These are phyloP conservation scores for Fusarium anguioides DNA, from an alignment of 2,329 filamentous ascomycete species.

Conservation along the genomic window DNA sequence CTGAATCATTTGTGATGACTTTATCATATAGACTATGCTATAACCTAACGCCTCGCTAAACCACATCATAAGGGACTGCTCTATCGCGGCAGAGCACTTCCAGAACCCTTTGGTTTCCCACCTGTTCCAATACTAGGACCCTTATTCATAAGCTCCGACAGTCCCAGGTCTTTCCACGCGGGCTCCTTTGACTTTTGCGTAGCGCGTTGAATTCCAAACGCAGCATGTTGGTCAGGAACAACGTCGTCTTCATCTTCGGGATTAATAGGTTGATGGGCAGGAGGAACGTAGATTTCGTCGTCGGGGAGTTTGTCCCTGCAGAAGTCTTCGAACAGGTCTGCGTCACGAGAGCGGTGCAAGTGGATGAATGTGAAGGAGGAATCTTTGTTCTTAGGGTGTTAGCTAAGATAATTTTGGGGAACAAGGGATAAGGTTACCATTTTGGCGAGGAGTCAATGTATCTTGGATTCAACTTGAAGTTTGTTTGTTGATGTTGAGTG, in stretches of 20 bases:
- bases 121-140: constrained; percentile 58
- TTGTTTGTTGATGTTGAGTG: constrained; percentile 29
- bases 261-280: constrained; percentile 82
- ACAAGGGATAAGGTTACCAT: no score
- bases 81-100: constrained; percentile 31
- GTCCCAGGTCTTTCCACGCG: constrained; percentile 81
- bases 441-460: not conserved
- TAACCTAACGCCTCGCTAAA: constrained; percentile 29
- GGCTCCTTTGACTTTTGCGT: constrained; percentile 78
- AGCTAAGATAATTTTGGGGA: not conserved
- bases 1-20: not conserved
- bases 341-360: constrained; percentile 76
- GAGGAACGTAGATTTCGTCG: constrained; percentile 86
- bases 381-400: constrained; percentile 72
- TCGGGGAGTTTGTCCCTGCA: constrained; percentile 76
- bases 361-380: constrained; percentile 80
- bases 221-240: constrained; percentile 87
- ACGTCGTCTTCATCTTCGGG: constrained; percentile 91
- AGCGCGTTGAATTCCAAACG: constrained; percentile 85
- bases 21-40: not conserved
- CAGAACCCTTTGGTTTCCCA: constrained; percentile 32
- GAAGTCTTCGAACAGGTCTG: constrained; percentile 83
- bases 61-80: not conserved
- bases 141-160: constrained; percentile 75
- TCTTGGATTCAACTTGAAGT: not conserved